Percentiles rank a stretch among this genome's conserved stretches.
phyloP scores from a whole-genome alignment of 306 rosid species.

The Trichosanthes cucumerina region DNA sequence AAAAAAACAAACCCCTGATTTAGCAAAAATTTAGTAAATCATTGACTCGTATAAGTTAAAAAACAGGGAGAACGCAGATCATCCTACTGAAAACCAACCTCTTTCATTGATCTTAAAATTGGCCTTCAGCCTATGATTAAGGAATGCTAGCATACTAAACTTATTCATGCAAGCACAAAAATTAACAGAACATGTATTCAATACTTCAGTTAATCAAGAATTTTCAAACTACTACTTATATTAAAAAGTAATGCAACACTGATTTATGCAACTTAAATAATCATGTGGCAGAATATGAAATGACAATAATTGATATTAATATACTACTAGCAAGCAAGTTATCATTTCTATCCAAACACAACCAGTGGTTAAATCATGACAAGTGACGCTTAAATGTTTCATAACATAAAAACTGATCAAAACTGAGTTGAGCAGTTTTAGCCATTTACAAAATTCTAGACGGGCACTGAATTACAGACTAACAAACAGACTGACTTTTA shows the following conservation, averaged over 20 bases:
- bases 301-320: background rate
- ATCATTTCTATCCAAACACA: background rate
- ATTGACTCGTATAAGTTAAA: too few relatives aligned
- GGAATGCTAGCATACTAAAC: background rate
- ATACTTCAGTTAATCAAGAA: background rate
- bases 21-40: too few relatives aligned
- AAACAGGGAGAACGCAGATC: background rate
- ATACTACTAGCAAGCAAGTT: background rate
- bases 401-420: background rate
- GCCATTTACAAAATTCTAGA: background rate
- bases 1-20: too few relatives aligned
- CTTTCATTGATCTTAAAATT: background rate
- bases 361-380: background rate
- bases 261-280: background rate
- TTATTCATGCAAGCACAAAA: background rate
- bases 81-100: background rate
- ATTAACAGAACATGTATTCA: background rate
- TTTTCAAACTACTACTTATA: background rate
- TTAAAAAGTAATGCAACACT: background rate
- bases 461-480: background rate
- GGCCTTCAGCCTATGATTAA: background rate
- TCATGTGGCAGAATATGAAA: background rate
- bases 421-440: background rate
- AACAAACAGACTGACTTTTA: background rate
- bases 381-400: background rate